Percentiles rank a stretch among this genome's conserved stretches.
Conservation (phyloP, 2,329 filamentous ascomycete genomes). For the Corinectria fuckeliana region DNA sequence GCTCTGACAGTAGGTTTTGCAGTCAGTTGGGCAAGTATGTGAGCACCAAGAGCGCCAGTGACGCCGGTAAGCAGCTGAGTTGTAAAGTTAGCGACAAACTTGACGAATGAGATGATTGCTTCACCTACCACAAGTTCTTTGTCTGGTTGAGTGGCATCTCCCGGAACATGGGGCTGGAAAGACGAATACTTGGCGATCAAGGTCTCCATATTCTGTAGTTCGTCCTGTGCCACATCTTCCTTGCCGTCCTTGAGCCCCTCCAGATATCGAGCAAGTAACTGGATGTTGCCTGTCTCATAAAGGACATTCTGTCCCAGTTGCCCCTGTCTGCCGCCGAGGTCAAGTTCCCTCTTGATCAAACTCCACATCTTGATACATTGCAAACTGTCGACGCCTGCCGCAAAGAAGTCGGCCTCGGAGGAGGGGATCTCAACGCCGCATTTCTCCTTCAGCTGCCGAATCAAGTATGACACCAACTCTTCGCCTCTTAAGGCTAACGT, state of each 20-base stretch:
- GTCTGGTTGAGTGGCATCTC: constrained; percentile 30
- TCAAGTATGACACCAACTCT: constrained; percentile 43
- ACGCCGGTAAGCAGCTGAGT: constrained; percentile 62
- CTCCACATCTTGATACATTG: constrained; percentile 63
- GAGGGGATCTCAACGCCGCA: constrained; percentile 11
- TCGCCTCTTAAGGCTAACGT: neutral
- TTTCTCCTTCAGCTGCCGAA: constrained; percentile 41
- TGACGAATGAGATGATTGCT: accelerated
- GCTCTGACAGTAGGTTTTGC: constrained; percentile 61
- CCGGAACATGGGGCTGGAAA: constrained; percentile 37
- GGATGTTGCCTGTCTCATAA: constrained; percentile 56
- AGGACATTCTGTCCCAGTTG: constrained; percentile 62
- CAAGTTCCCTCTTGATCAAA: constrained; percentile 57
- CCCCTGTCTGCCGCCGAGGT: constrained; percentile 49
- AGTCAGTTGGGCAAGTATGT: constrained; percentile 63
- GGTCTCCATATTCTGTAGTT: constrained; percentile 42
- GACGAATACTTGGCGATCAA: constrained; percentile 48
- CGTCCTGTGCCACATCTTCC: constrained; percentile 21
- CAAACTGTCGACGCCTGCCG: constrained; percentile 63
- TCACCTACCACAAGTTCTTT: constrained; percentile 42
- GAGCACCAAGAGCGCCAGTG: constrained; percentile 66
- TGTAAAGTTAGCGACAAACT: neutral
- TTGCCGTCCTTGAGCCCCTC: constrained; percentile 31
- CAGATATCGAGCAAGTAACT: constrained; percentile 28
- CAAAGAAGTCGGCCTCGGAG: constrained; percentile 59